Evolutionary conservation across 1,139 yeast genomes (phyloP), one percentile per base, ranked within the genome.

Genomic region (Kodamaea suecica): DNA sequence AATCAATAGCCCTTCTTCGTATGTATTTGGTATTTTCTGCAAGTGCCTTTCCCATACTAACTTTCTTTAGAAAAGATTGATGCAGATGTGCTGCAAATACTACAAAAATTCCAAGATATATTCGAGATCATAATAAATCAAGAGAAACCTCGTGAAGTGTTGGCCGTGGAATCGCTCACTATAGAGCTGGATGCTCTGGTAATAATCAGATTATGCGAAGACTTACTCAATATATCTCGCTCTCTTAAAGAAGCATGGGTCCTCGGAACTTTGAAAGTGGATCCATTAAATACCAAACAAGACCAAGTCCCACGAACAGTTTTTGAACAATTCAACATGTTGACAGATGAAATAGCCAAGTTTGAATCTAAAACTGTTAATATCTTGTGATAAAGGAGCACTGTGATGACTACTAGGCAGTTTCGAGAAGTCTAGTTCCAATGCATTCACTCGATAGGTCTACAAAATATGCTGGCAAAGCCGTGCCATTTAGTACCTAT

Each of bases 191-290:
- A 75, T 47, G 70, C 80, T 0, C 59, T 71, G 39, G 63, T 70
- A 4, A 75, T 77, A 3, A 66, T 76, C 3, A 55, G 80, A 33
- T 55, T 74, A 7, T 69, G 79, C 30, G 78, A 77, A 42, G 82
- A 77, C 37, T 51, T 77, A 16, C 55, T 77, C 11, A 57, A 69
- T 0, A 63, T 76, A 3, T 72, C 80, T 2, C 53, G 77, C 29
- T 63, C 68, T 1, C 49, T 77, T 27, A 70, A 73, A 43, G 83
- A 77, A 46, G 63, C 72, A 2, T 77, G 83, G 83, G 67, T 78
- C 26, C 55, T 77, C 41, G 79, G 78, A 4, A 74, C 78, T 17
- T 61, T 75, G 44, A 67, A 63, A 39, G 71, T 66, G 7, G 45
- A 45, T 2, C 44, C 41, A 3, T 29, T 38, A 5, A 45, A 47